phyloP scores from a whole-genome alignment of 1,284 basidiomycete species.

The Erythrobasidium hasegawianum region DNA sequence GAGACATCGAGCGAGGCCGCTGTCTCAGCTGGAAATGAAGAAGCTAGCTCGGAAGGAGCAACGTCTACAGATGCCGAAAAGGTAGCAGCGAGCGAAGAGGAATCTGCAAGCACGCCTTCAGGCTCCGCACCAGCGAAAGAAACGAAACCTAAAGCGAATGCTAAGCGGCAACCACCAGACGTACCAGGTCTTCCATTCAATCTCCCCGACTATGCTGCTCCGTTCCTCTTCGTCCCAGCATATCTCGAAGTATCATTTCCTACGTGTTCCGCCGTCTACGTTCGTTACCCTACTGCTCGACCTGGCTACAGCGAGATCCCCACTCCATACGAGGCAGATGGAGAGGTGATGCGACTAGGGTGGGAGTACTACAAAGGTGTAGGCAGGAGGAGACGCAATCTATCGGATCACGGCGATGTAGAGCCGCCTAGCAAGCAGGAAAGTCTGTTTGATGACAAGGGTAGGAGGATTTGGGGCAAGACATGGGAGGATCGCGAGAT shows the following conservation, averaged over 20 bases:
- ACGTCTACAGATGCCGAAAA: slow-evolving; percentile 40
- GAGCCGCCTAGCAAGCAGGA: slow-evolving; percentile 1
- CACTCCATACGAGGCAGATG: slow-evolving; percentile 87
- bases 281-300: slow-evolving; percentile 91
- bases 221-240: slow-evolving; percentile 90
- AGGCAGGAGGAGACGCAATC: slow-evolving; percentile 22
- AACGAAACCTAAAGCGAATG: background rate
- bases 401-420: slow-evolving; percentile 22
- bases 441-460: slow-evolving; percentile 11
- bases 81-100: slow-evolving; percentile 38
- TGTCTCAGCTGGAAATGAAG: slow-evolving; percentile 44
- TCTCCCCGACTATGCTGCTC: slow-evolving; percentile 80
- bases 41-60: slow-evolving; percentile 43
- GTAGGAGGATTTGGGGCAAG: slow-evolving; percentile 22
- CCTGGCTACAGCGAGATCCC: slow-evolving; percentile 89
- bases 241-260: slow-evolving; percentile 87
- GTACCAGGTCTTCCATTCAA: slow-evolving; percentile 56
- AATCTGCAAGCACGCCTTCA: background rate
- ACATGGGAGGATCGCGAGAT: slow-evolving; percentile 24
- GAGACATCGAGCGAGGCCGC: slow-evolving; percentile 19
- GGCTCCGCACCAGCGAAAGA: background rate
- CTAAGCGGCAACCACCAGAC: slow-evolving; percentile 23
- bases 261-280: slow-evolving; percentile 88
- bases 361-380: slow-evolving; percentile 58
- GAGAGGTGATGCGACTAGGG: slow-evolving; percentile 71